Base-by-base conservation (phyloP, 768 basidiomycete genomes). In the Tylopilus sp. region DNA sequence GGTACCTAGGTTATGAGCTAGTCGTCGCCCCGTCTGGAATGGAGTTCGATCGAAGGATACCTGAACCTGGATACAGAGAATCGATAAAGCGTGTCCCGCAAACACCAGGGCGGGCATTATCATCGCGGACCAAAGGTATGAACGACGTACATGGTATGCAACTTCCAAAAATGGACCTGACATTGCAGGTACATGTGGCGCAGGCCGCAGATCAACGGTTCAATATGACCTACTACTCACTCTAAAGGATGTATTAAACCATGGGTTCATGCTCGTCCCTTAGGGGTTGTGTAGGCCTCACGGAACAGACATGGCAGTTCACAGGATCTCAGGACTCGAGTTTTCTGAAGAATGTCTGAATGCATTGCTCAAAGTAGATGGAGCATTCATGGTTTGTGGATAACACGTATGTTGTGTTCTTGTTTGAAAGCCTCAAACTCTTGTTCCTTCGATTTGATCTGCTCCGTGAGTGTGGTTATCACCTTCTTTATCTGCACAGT, bases 401-500 rank as follows among this genome's bases (percentile, higher is more conserved):
- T 79, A 17, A 84, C 80, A 29, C 88, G 83, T 59, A 91, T 87
- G 56, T 82, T 83, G 67, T 89, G 84, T 50, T 92, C 87, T 61
- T 74, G 76, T 67, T 89, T 90, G 74, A 92, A 90, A 25, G 73
- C 70, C 61, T 91, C 87, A 57, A 92, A 86, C 53, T 92, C 91
- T 55, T 83, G 79, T 62, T 93, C 95, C 71, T 90, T 94, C 47
- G 78, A 74, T 72, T 91, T 92, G 77, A 98, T 95, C 72, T 93
- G 92, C 56, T 87, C 86, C 25, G 87, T 76, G 53, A 98, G 78
- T 40, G 75, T 87, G 28, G 83, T 68, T 42, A 98, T 77, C 22
- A 93, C 90, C 56, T 86, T 86, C 55, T 80, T 83, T 58, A 98
- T 96, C 91, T 97, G 67, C 44, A 38, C 42, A 46, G 24, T 34